Evolutionary conservation across 106 monocot species (phyloP).

Genomic region (Apostasia shenzhenica): DNA sequence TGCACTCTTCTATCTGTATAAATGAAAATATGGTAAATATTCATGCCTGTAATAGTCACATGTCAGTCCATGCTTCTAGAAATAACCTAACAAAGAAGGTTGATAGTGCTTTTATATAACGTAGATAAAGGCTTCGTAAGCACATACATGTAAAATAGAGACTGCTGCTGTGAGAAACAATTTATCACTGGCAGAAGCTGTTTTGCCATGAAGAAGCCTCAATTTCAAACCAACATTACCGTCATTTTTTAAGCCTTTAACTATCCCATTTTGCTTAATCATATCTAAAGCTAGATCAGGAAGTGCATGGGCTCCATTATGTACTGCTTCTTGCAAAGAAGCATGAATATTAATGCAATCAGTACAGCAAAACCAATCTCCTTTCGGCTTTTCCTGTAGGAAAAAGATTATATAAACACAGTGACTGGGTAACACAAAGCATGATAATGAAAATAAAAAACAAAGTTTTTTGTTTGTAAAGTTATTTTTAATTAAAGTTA

Average conservation of each 20-base stretch:
- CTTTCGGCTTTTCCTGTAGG: slow-evolving; percentile 70
- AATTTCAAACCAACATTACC: slow-evolving; percentile 51
- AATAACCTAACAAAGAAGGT: neutral
- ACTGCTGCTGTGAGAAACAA: slow-evolving; percentile 62
- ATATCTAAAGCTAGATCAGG: slow-evolving; percentile 22
- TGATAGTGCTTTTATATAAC: neutral
- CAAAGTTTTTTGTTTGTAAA: too few relatives aligned
- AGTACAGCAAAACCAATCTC: slow-evolving; percentile 69
- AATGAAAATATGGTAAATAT: neutral
- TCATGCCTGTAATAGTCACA: neutral
- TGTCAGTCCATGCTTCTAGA: neutral
- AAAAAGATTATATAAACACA: neutral
- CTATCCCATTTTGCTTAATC: slow-evolving; percentile 51
- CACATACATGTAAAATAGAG: slow-evolving; percentile 76
- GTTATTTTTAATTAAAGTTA: too few relatives aligned
- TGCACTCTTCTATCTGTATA: neutral
- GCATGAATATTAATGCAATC: slow-evolving; percentile 51
- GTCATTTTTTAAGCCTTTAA: slow-evolving; percentile 25
- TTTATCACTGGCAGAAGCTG: slow-evolving; percentile 28
- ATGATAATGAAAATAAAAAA: too few relatives aligned
- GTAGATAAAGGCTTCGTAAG: neutral
- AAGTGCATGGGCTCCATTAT: slow-evolving; percentile 33
- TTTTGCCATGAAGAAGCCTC: slow-evolving; percentile 68
- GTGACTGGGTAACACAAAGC: neutral
- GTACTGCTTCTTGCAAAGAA: slow-evolving; percentile 39